Evolutionary conservation across 176 grass and related monocot species (phyloP).

Genomic region (Rhynchospora breviuscula): DNA sequence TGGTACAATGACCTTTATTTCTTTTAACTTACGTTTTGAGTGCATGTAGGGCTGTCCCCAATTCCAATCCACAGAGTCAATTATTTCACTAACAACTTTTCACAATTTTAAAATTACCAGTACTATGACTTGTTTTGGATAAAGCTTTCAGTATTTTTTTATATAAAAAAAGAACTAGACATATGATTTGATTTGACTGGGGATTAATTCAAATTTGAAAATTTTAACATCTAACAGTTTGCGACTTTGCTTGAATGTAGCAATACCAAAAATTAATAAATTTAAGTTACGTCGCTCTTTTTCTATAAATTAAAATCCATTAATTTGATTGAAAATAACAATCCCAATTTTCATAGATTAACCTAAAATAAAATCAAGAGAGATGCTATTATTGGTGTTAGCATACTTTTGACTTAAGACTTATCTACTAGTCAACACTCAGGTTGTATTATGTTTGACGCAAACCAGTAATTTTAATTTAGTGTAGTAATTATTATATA

Average conservation of each 20-base stretch:
- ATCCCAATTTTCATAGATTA: background rate
- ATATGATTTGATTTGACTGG: background rate
- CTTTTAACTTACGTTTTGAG: background rate
- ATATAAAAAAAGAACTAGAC: background rate
- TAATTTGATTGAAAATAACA: background rate
- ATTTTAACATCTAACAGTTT: too few relatives aligned
- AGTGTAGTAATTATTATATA: too few relatives aligned
- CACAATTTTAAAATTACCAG: background rate
- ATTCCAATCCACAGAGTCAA: background rate
- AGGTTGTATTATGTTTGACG: background rate
- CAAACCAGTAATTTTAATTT: background rate
- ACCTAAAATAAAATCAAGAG: background rate
- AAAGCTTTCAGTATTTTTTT: too few relatives aligned
- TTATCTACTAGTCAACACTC: too few relatives aligned
- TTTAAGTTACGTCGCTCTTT: too few relatives aligned
- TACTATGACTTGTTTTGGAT: too few relatives aligned
- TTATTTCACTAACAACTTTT: background rate
- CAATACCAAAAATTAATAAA: too few relatives aligned
- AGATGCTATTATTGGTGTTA: background rate
- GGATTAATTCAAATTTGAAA: too few relatives aligned
- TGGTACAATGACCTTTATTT: slow-evolving; percentile 14
- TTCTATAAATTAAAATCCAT: background rate
- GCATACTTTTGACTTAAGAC: too few relatives aligned
- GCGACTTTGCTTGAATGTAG: too few relatives aligned
- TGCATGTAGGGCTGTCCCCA: slow-evolving; percentile 9